phyloP scores from a whole-genome alignment of 164 flowering plant genomes.

The Magnolia sinica region DNA sequence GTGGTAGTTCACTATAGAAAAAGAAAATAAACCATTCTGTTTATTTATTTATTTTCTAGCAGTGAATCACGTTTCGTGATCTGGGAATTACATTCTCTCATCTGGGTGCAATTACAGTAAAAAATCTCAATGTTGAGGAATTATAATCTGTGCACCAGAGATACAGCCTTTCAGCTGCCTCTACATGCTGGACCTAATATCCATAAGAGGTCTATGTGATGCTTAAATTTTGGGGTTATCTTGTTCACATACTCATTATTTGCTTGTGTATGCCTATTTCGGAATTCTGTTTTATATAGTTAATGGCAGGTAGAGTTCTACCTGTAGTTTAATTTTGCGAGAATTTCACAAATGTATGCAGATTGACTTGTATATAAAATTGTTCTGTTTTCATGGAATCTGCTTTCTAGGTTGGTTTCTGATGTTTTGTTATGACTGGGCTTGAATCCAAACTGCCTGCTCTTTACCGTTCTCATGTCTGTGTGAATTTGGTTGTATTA shows the following conservation, averaged over 20 bases:
- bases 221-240: neutral
- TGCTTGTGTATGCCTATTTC: neutral
- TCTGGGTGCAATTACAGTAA: neutral
- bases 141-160: neutral
- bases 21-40: neutral
- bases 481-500: no score
- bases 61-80: neutral
- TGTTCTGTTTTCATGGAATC: neutral
- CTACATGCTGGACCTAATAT: neutral
- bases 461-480: no score
- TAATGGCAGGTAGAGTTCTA: neutral
- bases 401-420: neutral
- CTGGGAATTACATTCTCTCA: neutral
- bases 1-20: no score
- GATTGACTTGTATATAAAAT: neutral
- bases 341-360: neutral
- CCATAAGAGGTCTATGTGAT: neutral
- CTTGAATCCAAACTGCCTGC: neutral
- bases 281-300: neutral
- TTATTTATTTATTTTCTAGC: neutral
- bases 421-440: neutral
- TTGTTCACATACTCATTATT: neutral
- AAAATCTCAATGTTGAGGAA: neutral
- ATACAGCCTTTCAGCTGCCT: conserved; percentile 1
- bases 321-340: neutral